Base-by-base conservation (phyloP, 345 rosid genomes). In the Acer saccharum region DNA sequence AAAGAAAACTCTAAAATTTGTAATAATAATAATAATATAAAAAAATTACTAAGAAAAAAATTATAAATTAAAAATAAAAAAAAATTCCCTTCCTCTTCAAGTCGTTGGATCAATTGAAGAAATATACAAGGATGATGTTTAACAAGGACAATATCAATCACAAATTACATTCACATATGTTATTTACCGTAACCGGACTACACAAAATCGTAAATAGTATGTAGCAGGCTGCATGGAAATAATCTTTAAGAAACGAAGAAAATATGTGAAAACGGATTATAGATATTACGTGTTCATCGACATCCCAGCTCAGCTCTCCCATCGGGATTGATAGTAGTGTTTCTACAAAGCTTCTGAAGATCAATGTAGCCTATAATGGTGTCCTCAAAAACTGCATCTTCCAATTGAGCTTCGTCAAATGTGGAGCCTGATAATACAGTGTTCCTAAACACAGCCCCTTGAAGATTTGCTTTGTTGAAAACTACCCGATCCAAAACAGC, bases 401-500 rank as follows among this genome's bases (percentile, higher is more conserved):
- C 84, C 46, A 93, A 83, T 68, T 88, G 86, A 74, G 97, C 95
- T 75, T 85, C 84, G 0, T 87, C 87, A 61, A 95, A 95, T 5
- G 98, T 91, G 52, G 98, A 92, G 18, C 97, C 99, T 0, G 98
- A 92, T 72, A 93, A 78, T 8, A 93, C 88, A 1, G 98, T 68
- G 83, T 95, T 95, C 88, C 62, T 92, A 66, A 93, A 95, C 71
- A 90, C 83, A 10, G 93, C 97, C 78, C 98, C 98, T 84, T 86
- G 81, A 29, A 93, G 90, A 85, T 92, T 75, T 0, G 97, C 93
- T 77, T 93, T 93, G 73, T 61, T 84, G 16, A 96, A 94, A 63
- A 90, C 91, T 10, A 96, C 99, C 35, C 98, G 86, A 69, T 96
- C 99, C 17, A 96, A 39, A 55, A 96, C 98, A 46, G 98, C 97